Base-by-base conservation (phyloP, 768 basidiomycete genomes). In the Agrocybe pediades region DNA sequence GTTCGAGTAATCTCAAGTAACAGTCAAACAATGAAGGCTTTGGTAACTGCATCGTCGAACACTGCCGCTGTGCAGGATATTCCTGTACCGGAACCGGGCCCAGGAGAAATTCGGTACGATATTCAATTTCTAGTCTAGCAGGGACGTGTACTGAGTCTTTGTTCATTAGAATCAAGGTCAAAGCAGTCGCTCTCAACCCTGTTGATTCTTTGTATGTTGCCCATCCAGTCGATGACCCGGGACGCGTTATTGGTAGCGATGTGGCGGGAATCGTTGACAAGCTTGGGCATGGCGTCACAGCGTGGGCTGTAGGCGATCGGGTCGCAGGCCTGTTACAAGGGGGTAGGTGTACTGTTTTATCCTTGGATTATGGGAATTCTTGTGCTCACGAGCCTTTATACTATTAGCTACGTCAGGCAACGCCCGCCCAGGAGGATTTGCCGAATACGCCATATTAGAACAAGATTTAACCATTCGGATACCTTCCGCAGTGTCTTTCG, bases 241-340 rank as follows among this genome's bases (percentile, higher is more conserved):
- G 71, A 29, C 66, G 67, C 16, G 64, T 71, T 11, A 64, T 73
- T 1, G 74, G 72, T 6, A 69, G 65, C 26, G 74, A 75, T 49
- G 58, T 74, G 29, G 66, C 73, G 19, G 73, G 72, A 16, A 62
- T 56, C 0, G 55, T 75, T 6, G 68, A 74, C 20, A 61, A 59
- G 24, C 25, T 69, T 40, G 73, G 72, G 8, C 57, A 62, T 15
- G 59, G 46, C 16, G 71, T 72, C 1, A 61, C 48, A 0, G 50
- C 51, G 3, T 73, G 69, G 65, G 57, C 62, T 23, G 55, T 69
- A 21, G 72, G 71, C 2, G 73, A 72, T 55, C 59, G 64, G 40
- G 68, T 69, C 17, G 65, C 70, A 3, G 70, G 70, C 19, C 58
- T 72, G 3, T 49, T 72, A 17, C 71, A 70, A 56, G 71, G 71